These are phyloP conservation scores for Chernovozyma sophiae-reginae DNA, from an alignment of 1,139 yeast genomes.

Conservation along the genomic window DNA sequence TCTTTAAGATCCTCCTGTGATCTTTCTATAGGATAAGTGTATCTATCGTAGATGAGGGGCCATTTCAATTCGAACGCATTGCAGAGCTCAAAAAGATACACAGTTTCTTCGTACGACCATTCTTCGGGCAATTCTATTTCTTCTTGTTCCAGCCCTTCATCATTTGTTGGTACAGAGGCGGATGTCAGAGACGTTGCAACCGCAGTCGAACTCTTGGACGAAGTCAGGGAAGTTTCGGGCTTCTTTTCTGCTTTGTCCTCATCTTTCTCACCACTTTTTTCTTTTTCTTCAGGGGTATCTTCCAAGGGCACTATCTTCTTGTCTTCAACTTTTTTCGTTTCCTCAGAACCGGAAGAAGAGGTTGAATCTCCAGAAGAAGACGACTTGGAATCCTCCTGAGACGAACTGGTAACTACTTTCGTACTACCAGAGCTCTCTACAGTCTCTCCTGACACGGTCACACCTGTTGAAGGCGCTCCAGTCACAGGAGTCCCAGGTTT, in stretches of 20 bases:
- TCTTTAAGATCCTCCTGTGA: constrained; percentile 77
- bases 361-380: background rate
- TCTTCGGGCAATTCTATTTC: constrained; percentile 7
- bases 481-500: too few species aligned
- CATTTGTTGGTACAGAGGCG: background rate
- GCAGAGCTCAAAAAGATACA: constrained; percentile 69
- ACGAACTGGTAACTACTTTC: background rate
- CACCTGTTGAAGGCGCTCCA: background rate
- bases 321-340: background rate
- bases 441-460: background rate
- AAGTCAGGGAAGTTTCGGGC: background rate
- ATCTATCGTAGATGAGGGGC: constrained; percentile 81
- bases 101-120: constrained; percentile 82
- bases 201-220: background rate
- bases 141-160: constrained; percentile 3
- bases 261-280: background rate
- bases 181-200: background rate
- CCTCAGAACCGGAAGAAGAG: too few species aligned
- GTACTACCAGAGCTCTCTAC: background rate
- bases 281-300: background rate
- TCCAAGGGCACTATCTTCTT: background rate
- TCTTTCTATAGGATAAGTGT: constrained; percentile 34
- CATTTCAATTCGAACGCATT: constrained; percentile 77
- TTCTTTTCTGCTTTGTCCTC: background rate
- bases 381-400: background rate